Percentiles rank a stretch among this genome's conserved stretches.
Evolutionary conservation across 495 filamentous ascomycete species (phyloP).

Genomic region (Wilcoxina mikolae): DNA sequence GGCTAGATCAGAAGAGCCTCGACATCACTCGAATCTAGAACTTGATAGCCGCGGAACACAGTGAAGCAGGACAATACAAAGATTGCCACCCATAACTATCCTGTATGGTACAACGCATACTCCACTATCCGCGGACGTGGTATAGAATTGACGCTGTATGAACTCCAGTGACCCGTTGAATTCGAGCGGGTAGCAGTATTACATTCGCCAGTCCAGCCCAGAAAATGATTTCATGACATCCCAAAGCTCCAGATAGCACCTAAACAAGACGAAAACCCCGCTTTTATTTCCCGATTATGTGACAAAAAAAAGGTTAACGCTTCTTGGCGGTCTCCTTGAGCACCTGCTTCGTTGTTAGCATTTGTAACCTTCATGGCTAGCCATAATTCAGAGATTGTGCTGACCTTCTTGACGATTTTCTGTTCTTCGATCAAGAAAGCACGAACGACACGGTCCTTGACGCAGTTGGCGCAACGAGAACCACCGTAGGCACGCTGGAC

Average conservation of each 20-base stretch:
- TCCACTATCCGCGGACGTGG: too few relatives aligned
- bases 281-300: conserved; percentile 8
- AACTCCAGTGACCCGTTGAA: too few relatives aligned
- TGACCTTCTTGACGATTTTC: conserved; percentile 99
- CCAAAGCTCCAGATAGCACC: background rate
- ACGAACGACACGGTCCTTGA: conserved; percentile 90
- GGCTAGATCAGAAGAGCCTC: too few relatives aligned
- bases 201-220: too few relatives aligned
- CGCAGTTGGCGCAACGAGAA: conserved; percentile 94
- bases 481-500: conserved; percentile 97
- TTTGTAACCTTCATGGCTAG: background rate
- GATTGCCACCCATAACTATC: too few relatives aligned
- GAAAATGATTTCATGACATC: too few relatives aligned
- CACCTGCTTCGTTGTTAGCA: conserved; percentile 13
- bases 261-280: conserved; percentile 7
- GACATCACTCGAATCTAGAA: too few relatives aligned
- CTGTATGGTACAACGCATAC: too few relatives aligned
- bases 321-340: conserved; percentile 67
- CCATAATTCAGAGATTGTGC: background rate
- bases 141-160: too few relatives aligned
- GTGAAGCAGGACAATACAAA: too few relatives aligned
- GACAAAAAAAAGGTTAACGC: conserved; percentile 30
- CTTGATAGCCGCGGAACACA: too few relatives aligned
- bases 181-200: too few relatives aligned
- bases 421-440: conserved; percentile 99